Conservation (phyloP, 2,329 filamentous ascomycete genomes). For the Colletotrichum lentis region DNA sequence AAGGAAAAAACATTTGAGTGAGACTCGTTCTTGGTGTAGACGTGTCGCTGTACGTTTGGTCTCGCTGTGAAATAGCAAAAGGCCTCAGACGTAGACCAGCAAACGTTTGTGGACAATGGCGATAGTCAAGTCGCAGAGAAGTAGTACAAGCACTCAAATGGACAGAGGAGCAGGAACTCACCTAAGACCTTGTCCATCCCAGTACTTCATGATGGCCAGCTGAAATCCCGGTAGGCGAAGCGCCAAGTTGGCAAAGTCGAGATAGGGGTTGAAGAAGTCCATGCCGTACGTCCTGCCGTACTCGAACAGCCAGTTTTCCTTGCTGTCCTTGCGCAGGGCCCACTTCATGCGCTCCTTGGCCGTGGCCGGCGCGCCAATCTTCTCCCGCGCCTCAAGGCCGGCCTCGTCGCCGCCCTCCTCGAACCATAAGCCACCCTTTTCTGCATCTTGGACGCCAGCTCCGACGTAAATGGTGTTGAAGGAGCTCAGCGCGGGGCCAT, state of each 20-base stretch:
- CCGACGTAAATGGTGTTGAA: slow-evolving; percentile 82
- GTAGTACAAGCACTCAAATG: slow-evolving; percentile 20
- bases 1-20: slow-evolving; percentile 4
- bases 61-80: slow-evolving; percentile 12
- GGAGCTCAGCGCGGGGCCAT: slow-evolving; percentile 80
- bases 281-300: slow-evolving; percentile 61
- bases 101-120: not conserved
- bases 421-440: slow-evolving; percentile 63
- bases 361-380: slow-evolving; percentile 60
- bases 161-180: slow-evolving; percentile 54
- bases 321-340: slow-evolving; percentile 60
- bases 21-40: not conserved
- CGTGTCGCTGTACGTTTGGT: slow-evolving; percentile 1
- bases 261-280: slow-evolving; percentile 88
- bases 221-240: slow-evolving; percentile 77
- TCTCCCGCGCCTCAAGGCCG: slow-evolving; percentile 56
- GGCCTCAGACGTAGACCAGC: not conserved
- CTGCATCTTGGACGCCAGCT: slow-evolving; percentile 55
- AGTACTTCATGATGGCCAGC: slow-evolving; percentile 77
- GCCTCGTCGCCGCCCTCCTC: slow-evolving; percentile 72
- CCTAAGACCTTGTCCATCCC: slow-evolving; percentile 81
- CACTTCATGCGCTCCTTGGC: slow-evolving; percentile 66
- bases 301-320: slow-evolving; percentile 63
- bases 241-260: slow-evolving; percentile 82
- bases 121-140: slow-evolving; percentile 6